phyloP scores from a whole-genome alignment of 2,329 filamentous ascomycete genomes.

The Epichloe sylvatica region DNA sequence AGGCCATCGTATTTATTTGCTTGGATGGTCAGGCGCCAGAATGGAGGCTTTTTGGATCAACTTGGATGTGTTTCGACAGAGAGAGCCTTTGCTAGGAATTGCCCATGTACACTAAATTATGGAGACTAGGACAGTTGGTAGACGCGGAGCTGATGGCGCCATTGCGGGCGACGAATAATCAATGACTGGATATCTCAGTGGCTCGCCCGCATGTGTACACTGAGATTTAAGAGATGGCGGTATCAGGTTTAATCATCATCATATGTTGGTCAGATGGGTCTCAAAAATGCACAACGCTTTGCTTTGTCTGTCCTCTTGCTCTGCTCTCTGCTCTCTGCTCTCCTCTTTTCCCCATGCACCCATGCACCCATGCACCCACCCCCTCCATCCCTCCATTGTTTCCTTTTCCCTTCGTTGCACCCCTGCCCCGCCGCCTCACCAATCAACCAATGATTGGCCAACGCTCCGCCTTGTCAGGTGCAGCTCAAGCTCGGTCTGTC shows the following conservation, averaged over 20 bases:
- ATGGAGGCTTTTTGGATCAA: slow-evolving; percentile 3
- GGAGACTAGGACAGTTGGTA: background rate
- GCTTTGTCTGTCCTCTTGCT: too few relatives aligned
- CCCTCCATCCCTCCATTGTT: too few relatives aligned
- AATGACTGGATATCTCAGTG: background rate
- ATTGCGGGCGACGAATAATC: background rate
- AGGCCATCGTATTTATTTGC: background rate
- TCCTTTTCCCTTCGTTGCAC: background rate
- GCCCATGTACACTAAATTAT: background rate
- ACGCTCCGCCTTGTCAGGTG: background rate
- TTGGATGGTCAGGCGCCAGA: background rate
- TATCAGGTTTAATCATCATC: too few relatives aligned
- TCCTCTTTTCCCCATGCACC: background rate
- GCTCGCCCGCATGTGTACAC: too few relatives aligned
- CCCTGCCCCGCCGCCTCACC: background rate
- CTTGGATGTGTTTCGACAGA: background rate
- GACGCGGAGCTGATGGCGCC: background rate
- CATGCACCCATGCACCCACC: background rate
- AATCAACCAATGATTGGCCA: background rate
- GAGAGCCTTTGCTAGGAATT: background rate
- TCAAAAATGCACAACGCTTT: too few relatives aligned
- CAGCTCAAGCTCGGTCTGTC: background rate
- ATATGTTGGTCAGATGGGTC: too few relatives aligned
- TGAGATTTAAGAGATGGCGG: background rate
- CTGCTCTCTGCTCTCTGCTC: too few relatives aligned